Evolutionary conservation across 306 rosid genomes (phyloP).

Genomic region (Cucumis sativus): DNA sequence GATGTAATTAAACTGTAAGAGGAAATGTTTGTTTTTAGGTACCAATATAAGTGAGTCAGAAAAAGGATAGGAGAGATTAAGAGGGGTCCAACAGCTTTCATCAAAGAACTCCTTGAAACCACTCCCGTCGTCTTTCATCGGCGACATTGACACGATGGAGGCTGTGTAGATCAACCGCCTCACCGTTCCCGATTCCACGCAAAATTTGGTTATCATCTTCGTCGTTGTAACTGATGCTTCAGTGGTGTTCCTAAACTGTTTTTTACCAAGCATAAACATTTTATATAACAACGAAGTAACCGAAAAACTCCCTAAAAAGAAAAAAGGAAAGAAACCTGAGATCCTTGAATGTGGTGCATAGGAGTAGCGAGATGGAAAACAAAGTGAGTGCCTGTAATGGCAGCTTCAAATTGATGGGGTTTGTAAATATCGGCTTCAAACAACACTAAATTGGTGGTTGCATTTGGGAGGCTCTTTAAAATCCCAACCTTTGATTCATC

Average conservation of each 20-base stretch:
- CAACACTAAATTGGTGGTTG: conserved; percentile 13
- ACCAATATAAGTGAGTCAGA: conserved; percentile 5
- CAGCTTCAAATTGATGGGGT: conserved; percentile 7
- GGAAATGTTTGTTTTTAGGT: not conserved
- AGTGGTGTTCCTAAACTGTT: not conserved
- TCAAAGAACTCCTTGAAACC: conserved; percentile 22
- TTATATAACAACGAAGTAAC: no score
- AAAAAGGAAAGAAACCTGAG: conserved; percentile 2
- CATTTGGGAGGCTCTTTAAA: conserved; percentile 22
- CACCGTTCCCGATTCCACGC: conserved; percentile 20
- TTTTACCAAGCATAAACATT: no score
- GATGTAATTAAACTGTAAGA: not conserved
- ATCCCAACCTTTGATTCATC: conserved; percentile 19
- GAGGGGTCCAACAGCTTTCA: conserved; percentile 35
- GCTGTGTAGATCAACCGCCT: conserved; percentile 22
- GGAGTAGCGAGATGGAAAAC: conserved; percentile 31
- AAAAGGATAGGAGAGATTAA: conserved; percentile 10
- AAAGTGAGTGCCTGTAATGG: conserved; percentile 17
- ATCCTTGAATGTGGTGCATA: not conserved
- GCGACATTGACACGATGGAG: conserved; percentile 19
- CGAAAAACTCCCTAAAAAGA: no score
- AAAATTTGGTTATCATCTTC: conserved; percentile 9
- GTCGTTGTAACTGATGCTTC: conserved; percentile 17
- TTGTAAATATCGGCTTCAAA: conserved; percentile 24
- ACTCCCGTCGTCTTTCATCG: conserved; percentile 16